Evolutionary conservation across 306 rosid genomes (phyloP), one percentile per base, ranked within the genome.

Genomic region (Cicer bijugum): DNA sequence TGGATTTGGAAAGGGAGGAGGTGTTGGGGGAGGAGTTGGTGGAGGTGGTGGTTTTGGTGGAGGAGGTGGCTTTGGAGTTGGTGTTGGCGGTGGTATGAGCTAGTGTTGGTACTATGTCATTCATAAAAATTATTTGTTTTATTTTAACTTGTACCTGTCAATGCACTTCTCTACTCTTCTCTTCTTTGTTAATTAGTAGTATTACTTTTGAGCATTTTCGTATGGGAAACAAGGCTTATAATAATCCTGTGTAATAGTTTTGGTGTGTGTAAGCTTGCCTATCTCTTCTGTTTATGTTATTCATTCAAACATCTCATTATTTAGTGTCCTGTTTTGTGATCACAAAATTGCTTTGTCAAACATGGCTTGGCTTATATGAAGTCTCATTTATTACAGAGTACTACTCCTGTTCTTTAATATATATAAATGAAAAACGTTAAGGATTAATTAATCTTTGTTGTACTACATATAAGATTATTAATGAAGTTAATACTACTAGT

Each of bases 1-100:
- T 23, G 80, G 69, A 14, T 20, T 44, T 68, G 74, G 60, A 12
- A 66, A 44, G 1, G 74, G 80, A 0, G 66, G 65, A 7, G 82
- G 76, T 0, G 6, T 50, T 8, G 86, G 86, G 1, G 71, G 38
- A 0, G 83, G 83, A 1, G 62, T 46, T 8, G 78, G 78, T 5
- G 82, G 71, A 19, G 82, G 85, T 0, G 67, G 71, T 6, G 85
- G 85, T 3, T 45, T 46, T 23, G 85, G 85, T 1, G 80, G 63
- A n/a, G 85, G 85, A 0, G 85, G 75, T 0, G 85, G 82, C 0
- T 1, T 53, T 23, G 84, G 81, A 33, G 83, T 0, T 1, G 80
- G 83, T 6, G 55, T 20, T 2, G 63, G 48, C 17, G 39, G 71
- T 8, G 4, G 5, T n/a, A 38, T 5, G 10, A n/a, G 35, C 2